These are phyloP conservation scores for Xylaria sp. DNA, from an alignment of 495 filamentous ascomycete genomes.

Conservation along the genomic window DNA sequence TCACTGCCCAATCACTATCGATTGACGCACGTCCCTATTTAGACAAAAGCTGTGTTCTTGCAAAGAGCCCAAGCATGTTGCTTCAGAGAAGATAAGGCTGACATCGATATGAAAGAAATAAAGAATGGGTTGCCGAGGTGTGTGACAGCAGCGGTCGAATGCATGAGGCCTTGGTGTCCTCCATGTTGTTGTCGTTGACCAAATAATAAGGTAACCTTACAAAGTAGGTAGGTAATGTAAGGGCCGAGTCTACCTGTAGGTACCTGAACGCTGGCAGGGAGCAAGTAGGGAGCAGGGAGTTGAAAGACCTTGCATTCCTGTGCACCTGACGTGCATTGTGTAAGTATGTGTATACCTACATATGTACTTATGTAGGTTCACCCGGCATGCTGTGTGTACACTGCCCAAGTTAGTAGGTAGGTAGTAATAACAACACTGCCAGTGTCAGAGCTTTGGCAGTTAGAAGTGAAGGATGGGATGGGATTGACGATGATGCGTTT, in stretches of 20 bases:
- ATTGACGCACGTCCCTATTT: background rate
- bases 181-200: background rate
- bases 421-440: conserved; percentile 1
- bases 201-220: background rate
- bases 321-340: conserved; percentile 9
- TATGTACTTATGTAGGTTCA: background rate
- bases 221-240: background rate
- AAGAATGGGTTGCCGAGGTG: background rate
- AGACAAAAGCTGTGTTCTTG: background rate
- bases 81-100: background rate
- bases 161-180: background rate
- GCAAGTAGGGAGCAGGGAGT: background rate
- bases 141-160: conserved; percentile 11
- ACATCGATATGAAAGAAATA: conserved; percentile 1
- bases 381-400: background rate
- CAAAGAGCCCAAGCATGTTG: background rate
- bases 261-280: background rate
- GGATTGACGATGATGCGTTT: conserved; percentile 33
- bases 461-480: no score
- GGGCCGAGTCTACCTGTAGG: background rate
- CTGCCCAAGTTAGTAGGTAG: conserved; percentile 1
- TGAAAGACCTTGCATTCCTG: conserved; percentile 5
- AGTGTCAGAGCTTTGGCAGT: background rate
- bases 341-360: conserved; percentile 1
- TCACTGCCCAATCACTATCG: conserved; percentile 19